Conservation (phyloP, 75 land plant genomes). For the Sequoia sempervirens region DNA sequence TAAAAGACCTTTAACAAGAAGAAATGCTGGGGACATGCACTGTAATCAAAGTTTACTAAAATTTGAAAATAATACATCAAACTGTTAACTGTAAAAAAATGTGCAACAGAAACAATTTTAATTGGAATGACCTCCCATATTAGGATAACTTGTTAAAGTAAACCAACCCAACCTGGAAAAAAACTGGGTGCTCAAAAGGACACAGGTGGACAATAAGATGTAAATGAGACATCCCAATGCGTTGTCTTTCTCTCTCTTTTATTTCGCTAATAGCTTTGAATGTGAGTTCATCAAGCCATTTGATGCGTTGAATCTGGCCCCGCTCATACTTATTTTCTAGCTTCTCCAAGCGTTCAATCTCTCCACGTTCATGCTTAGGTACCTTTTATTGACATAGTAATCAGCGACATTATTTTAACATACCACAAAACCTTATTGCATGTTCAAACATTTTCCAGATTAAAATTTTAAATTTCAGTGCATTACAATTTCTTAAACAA, state of each 20-base stretch:
- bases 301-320: slow-evolving; percentile 78
- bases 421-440: background rate
- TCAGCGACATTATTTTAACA: background rate
- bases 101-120: background rate
- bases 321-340: slow-evolving; percentile 87
- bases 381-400: slow-evolving; percentile 43
- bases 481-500: background rate
- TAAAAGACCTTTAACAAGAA: background rate
- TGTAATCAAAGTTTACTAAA: background rate
- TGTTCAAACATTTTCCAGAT: background rate
- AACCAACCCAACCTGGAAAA: slow-evolving; percentile 71
- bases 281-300: slow-evolving; percentile 90
- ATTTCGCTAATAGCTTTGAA: slow-evolving; percentile 74
- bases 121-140: background rate
- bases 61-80: background rate
- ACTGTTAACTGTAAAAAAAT: background rate
- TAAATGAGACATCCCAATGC: slow-evolving; percentile 58
- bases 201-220: slow-evolving; percentile 78
- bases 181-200: slow-evolving; percentile 93
- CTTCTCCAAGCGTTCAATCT: slow-evolving; percentile 85
- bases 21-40: background rate
- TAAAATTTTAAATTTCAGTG: background rate
- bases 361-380: slow-evolving; percentile 85
- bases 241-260: slow-evolving; percentile 63
- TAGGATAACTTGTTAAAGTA: background rate